Conservation (phyloP, 805 yeast species). For the Ogataea parapolymorpha region DNA sequence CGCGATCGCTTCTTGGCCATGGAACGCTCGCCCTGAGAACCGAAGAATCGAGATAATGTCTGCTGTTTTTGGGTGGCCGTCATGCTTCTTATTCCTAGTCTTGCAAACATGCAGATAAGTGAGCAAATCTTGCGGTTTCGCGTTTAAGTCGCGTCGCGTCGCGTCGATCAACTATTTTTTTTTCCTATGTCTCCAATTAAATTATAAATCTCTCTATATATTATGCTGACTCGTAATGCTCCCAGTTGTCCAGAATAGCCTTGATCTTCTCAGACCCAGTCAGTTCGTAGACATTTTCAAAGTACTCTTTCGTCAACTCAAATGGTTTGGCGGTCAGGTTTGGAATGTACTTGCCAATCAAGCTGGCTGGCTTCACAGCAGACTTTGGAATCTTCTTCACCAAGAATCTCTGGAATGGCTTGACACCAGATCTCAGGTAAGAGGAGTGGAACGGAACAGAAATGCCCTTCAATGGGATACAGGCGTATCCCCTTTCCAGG, state of each 20-base stretch:
- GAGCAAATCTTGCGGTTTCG: not conserved
- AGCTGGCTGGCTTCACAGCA: constrained; percentile 90
- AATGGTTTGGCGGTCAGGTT: constrained; percentile 98
- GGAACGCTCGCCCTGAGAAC: constrained; percentile 4
- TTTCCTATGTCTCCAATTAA: constrained; percentile 2
- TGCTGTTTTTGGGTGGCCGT: constrained; percentile 18
- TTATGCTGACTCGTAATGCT: constrained; percentile 59
- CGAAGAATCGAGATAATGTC: constrained; percentile 21
- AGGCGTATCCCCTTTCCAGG: constrained; percentile 96
- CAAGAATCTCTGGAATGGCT: constrained; percentile 97
- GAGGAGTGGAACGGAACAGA: constrained; percentile 99
- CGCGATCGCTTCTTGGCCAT: constrained; percentile 11
- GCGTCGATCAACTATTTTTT: not conserved
- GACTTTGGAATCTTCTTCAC: constrained; percentile 92
- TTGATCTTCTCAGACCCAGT: constrained; percentile 91
- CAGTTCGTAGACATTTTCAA: constrained; percentile 89
- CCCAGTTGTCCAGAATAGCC: constrained; percentile 93
- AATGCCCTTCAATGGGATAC: constrained; percentile 96
- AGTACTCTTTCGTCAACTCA: constrained; percentile 92
- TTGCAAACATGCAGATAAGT: constrained; percentile 1
- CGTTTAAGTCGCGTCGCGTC: constrained; percentile 5
- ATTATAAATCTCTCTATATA: constrained; percentile 2
- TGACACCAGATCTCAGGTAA: constrained; percentile 97
- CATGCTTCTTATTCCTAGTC: constrained; percentile 1
- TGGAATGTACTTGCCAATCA: constrained; percentile 95